Percentiles rank a stretch among this genome's conserved stretches.
phyloP scores from a whole-genome alignment of 495 filamentous ascomycete genomes.

The Annulohypoxylon stygium region DNA sequence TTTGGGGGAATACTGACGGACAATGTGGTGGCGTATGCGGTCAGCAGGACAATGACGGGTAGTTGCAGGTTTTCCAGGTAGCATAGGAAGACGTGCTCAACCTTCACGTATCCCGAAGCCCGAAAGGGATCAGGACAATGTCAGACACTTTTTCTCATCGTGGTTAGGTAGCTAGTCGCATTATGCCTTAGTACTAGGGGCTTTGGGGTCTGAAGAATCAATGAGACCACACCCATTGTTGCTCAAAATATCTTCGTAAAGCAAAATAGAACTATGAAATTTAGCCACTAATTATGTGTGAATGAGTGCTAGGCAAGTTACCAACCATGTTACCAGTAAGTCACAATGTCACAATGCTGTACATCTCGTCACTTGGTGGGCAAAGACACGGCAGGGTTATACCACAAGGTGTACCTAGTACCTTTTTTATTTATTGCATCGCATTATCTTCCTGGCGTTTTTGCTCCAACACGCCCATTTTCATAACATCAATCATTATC shows the following conservation, averaged over 20 bases:
- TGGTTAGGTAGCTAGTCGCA: background rate
- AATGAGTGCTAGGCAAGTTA: background rate
- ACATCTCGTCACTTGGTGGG: background rate
- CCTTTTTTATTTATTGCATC: constrained; percentile 22
- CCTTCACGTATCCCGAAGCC: background rate
- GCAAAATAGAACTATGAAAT: background rate
- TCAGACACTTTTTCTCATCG: background rate
- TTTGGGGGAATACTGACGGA: background rate
- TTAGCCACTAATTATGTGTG: background rate
- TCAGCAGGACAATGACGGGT: background rate
- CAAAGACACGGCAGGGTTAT: background rate
- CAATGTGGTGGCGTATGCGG: background rate
- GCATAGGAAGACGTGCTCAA: background rate
- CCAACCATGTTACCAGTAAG: background rate
- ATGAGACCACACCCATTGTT: background rate
- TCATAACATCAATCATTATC: constrained; percentile 22
- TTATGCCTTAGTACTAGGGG: background rate
- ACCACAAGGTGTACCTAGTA: constrained; percentile 2
- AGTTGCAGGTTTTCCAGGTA: background rate
- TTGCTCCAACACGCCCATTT: constrained; percentile 16
- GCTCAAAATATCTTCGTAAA: background rate
- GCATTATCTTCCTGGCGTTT: constrained; percentile 31
- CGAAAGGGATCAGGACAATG: background rate
- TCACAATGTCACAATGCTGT: background rate
- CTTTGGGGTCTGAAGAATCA: background rate